Base-by-base conservation (phyloP, 2,329 filamentous ascomycete genomes). In the Pseudogymnoascus sp. region DNA sequence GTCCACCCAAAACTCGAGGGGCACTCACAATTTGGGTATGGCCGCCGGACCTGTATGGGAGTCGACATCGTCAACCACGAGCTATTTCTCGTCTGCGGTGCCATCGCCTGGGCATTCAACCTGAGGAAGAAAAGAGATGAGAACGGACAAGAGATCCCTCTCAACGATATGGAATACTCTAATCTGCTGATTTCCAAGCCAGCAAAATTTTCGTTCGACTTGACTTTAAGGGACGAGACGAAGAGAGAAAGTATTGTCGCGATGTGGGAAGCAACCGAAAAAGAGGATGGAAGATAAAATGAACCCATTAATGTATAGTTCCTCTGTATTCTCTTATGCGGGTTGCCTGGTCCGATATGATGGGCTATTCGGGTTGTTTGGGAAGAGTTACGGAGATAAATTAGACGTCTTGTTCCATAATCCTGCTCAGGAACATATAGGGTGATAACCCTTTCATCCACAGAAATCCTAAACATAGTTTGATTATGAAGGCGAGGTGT, bases 21-120 rank as follows among this genome's bases (percentile, higher is more conserved):
- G 38, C 84, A 87, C 81, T 82, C 85, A 66, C 85, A 82, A 0
- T 88, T 88, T 69, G 85, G 85, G 28, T 88, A 81, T 78, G 86
- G 85, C 35, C 83, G 85, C 46, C 80, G 86, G 65, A 81, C 81
- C 12, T 89, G 85, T 68, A 78, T 87, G 4, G 85, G 85, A 4
- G 82, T 85, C 74, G 81, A 82, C 62, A 80, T 88, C 53, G 86
- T 83, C 26, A 83, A 87, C 68, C 82, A 84, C 69, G 82, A 85
- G 73, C 78, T 82, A 68, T 80, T 83, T 67, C 75, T 82, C 53
- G 76, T 78, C 6, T 79, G 77, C 22, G 80, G 80, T 3, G 73
- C 72, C 6, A 70, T 81, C 8, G 76, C 80, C 40, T 84, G 81
- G 81, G 81, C 76, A 0, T 82, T 83, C 65, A 71, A 80, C 62